These are phyloP conservation scores for Schizonepeta tenuifolia DNA, from an alignment of 257 asterid species.

Conservation along the genomic window DNA sequence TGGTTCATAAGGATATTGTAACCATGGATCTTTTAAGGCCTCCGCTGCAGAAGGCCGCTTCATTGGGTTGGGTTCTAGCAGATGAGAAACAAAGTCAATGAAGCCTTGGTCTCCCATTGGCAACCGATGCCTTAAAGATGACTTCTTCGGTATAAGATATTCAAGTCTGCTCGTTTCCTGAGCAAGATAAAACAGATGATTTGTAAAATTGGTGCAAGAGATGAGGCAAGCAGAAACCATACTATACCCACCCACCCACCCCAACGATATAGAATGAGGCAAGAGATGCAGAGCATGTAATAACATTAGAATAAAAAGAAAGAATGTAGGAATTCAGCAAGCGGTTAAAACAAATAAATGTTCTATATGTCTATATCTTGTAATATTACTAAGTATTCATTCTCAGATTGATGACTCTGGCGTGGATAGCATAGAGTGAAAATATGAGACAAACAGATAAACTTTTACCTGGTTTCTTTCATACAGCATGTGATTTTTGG, in stretches of 20 bases:
- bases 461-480: conserved; percentile 86
- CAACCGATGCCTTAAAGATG: conserved; percentile 87
- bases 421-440: neutral
- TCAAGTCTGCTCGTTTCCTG: conserved; percentile 91
- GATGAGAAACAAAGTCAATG: conserved; percentile 77
- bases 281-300: conserved; percentile 7
- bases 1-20: conserved; percentile 94
- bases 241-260: no score
- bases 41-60: conserved; percentile 93
- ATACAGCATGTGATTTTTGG: conserved; percentile 93
- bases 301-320: neutral
- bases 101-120: conserved; percentile 99
- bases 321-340: neutral
- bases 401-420: neutral
- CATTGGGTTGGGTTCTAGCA: conserved; percentile 82
- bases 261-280: neutral
- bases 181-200: conserved; percentile 17
- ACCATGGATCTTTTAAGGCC: conserved; percentile 87
- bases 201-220: neutral
- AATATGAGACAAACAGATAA: conserved; percentile 2
- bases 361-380: neutral
- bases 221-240: neutral
- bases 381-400: neutral
- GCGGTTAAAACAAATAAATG: neutral
- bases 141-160: conserved; percentile 90